phyloP scores from a whole-genome alignment of 2,329 filamentous ascomycete genomes.

The Paecilomyces niveus region DNA sequence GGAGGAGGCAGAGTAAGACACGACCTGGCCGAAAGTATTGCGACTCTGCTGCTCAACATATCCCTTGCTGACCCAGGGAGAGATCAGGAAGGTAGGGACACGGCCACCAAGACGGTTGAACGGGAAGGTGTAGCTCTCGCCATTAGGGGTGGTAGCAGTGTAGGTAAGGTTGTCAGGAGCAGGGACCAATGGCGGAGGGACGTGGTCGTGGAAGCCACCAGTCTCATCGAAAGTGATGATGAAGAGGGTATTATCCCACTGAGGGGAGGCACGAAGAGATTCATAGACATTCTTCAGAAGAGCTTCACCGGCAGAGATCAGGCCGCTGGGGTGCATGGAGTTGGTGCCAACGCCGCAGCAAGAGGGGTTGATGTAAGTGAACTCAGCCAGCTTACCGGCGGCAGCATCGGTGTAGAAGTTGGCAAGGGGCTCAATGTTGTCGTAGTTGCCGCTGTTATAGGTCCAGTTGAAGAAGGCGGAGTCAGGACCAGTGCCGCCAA shows the following conservation, averaged over 20 bases:
- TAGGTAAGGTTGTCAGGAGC: constrained; percentile 30
- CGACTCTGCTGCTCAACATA: constrained; percentile 32
- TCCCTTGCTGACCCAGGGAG: constrained; percentile 38
- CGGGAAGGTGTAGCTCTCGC: constrained; percentile 29
- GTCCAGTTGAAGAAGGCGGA: constrained; percentile 41
- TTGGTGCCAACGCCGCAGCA: constrained; percentile 41
- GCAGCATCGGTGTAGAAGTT: constrained; percentile 41
- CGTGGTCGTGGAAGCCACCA: constrained; percentile 44
- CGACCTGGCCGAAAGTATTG: constrained; percentile 19
- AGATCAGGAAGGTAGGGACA: constrained; percentile 38
- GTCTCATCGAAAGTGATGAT: constrained; percentile 44
- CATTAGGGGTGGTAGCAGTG: constrained; percentile 25
- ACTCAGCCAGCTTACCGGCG: constrained; percentile 37
- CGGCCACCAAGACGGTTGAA: constrained; percentile 39
- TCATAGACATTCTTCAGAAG: constrained; percentile 44
- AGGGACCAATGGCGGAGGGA: constrained; percentile 36
- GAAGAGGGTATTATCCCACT: constrained; percentile 43
- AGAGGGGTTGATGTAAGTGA: constrained; percentile 45
- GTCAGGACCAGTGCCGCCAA: constrained; percentile 37
- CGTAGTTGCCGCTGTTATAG: constrained; percentile 24
- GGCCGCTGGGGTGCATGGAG: constrained; percentile 40
- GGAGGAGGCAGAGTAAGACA: constrained; percentile 40
- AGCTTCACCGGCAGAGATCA: constrained; percentile 38
- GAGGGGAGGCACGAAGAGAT: constrained; percentile 35
- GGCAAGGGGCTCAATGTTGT: constrained; percentile 29